Evolutionary conservation across 1,139 yeast genomes (phyloP).

Genomic region (Geotrichum carabidarum): DNA sequence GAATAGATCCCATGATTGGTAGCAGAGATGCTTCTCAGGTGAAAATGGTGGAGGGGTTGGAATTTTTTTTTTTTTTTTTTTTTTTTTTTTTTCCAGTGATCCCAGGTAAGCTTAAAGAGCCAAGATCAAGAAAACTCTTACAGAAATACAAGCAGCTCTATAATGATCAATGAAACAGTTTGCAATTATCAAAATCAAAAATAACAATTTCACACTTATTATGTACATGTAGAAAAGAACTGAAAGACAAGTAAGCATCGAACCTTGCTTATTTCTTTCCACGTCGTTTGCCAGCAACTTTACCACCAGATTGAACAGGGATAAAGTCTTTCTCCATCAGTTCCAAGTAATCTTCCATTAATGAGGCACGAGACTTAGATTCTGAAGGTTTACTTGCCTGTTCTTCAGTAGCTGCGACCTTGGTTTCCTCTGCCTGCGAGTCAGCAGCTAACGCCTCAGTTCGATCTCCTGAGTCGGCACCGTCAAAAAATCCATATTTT

Average conservation of each 20-base stretch:
- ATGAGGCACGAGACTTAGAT: slow-evolving; percentile 23
- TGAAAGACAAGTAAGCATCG: slow-evolving; percentile 4
- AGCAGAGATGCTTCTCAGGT: neutral
- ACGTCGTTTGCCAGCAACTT: slow-evolving; percentile 47
- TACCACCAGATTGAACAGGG: slow-evolving; percentile 61
- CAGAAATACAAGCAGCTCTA: no score
- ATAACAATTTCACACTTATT: neutral
- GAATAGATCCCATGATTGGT: slow-evolving; percentile 68
- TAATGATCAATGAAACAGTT: no score
- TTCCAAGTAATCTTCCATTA: slow-evolving; percentile 53
- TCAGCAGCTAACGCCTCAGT: slow-evolving; percentile 15
- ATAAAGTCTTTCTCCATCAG: slow-evolving; percentile 59
- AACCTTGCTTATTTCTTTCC: slow-evolving; percentile 35
- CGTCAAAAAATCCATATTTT: slow-evolving; percentile 51
- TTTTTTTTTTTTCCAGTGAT: no score
- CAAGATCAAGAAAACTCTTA: no score
- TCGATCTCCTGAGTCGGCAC: slow-evolving; percentile 22
- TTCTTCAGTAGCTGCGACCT: slow-evolving; percentile 30
- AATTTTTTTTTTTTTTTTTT: neutral
- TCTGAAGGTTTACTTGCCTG: slow-evolving; percentile 8
- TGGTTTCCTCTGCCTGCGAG: slow-evolving; percentile 21
- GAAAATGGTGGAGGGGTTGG: neutral
- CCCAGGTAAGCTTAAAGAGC: neutral
- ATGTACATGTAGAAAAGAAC: slow-evolving; percentile 1
- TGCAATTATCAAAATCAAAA: slow-evolving; percentile 1